phyloP scores from a whole-genome alignment of 1,284 basidiomycete species.

The Psilocybe mexicana region DNA sequence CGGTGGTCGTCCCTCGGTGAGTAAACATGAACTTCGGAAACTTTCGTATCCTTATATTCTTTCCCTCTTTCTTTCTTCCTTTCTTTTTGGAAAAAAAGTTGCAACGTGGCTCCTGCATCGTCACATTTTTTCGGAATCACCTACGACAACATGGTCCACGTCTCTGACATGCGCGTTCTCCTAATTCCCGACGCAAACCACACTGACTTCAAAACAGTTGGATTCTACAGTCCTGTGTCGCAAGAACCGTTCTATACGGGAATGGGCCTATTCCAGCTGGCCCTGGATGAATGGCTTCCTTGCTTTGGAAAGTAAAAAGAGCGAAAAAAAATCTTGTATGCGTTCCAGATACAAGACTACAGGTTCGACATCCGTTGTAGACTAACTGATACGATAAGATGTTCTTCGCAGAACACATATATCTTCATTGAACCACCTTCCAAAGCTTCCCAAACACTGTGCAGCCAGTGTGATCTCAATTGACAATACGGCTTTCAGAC shows the following conservation, averaged over 20 bases:
- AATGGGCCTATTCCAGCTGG: constrained; percentile 45
- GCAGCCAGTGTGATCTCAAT: no score
- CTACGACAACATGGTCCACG: constrained; percentile 48
- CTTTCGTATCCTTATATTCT: background rate
- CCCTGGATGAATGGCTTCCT: constrained; percentile 49
- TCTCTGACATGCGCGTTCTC: constrained; percentile 48
- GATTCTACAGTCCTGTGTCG: constrained; percentile 49
- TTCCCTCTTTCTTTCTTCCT: background rate
- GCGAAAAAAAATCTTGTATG: background rate
- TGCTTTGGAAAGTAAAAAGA: constrained; percentile 31
- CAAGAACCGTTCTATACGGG: constrained; percentile 49
- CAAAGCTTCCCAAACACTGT: no score
- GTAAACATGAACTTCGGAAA: constrained; percentile 3
- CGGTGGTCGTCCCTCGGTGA: constrained; percentile 39
- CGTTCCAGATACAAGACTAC: no score
- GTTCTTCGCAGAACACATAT: no score
- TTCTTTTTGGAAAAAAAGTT: constrained; percentile 26
- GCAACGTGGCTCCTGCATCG: constrained; percentile 33
- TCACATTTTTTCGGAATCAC: constrained; percentile 46
- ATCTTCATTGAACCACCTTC: no score
- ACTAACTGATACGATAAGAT: no score
- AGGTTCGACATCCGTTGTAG: no score
- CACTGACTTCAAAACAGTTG: constrained; percentile 48
- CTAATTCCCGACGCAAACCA: constrained; percentile 48
- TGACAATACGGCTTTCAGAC: no score